phyloP scores from a whole-genome alignment of 2,329 filamentous ascomycete genomes.

The Colletotrichum brevisporum region DNA sequence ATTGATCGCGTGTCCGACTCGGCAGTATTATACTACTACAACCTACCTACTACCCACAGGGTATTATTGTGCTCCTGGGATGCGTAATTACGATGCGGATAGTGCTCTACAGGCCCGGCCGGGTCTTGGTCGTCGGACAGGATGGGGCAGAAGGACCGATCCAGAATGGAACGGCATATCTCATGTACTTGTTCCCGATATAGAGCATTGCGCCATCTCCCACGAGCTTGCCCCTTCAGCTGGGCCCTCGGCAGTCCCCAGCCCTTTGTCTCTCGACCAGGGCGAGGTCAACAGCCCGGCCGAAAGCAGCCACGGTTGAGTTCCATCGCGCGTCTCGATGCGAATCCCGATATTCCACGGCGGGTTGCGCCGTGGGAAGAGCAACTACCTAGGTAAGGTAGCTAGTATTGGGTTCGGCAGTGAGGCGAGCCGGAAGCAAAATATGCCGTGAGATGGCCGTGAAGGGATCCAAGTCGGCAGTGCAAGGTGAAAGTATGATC shows the following conservation, averaged over 20 bases:
- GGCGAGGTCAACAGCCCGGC: slow-evolving; percentile 15
- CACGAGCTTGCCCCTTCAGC: slow-evolving; percentile 16
- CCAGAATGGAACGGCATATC: slow-evolving; percentile 2
- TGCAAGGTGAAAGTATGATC: slow-evolving; percentile 32
- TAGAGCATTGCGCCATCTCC: slow-evolving; percentile 23
- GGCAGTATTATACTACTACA: neutral
- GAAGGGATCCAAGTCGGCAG: slow-evolving; percentile 17
- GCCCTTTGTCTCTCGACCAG: slow-evolving; percentile 26
- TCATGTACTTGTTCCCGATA: slow-evolving; percentile 15
- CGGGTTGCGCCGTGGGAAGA: neutral
- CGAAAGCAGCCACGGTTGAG: slow-evolving; percentile 24
- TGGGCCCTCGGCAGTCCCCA: slow-evolving; percentile 15
- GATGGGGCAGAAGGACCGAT: slow-evolving; percentile 2
- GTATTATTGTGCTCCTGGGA: neutral
- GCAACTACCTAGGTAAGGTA: neutral
- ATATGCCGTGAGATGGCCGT: slow-evolving; percentile 15
- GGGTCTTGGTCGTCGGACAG: slow-evolving; percentile 2
- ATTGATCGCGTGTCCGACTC: neutral
- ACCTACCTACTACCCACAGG: slow-evolving; percentile 13
- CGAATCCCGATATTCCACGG: slow-evolving; percentile 5
- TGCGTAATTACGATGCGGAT: slow-evolving; percentile 1
- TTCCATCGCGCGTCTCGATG: slow-evolving; percentile 22
- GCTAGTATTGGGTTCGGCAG: neutral
- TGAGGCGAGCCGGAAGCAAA: slow-evolving; percentile 16
- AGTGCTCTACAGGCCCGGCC: neutral